phyloP scores from a whole-genome alignment of 2,329 filamentous ascomycete species.

The Exophiala phaeomuriformis region DNA sequence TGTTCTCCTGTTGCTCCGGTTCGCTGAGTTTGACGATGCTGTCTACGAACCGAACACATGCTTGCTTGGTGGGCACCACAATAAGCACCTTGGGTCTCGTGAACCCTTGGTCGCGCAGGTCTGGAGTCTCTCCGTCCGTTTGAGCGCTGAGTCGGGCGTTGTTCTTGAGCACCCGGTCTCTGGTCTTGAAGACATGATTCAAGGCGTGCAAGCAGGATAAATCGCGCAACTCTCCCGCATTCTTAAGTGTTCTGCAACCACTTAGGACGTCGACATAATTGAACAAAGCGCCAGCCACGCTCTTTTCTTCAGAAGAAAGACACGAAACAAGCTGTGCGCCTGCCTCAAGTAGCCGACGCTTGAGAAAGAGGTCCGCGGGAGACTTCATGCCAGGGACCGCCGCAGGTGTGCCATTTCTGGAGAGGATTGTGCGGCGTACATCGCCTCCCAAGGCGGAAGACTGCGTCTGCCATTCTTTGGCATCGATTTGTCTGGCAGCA shows the following conservation, averaged over 20 bases:
- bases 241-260: conserved; percentile 61
- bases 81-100: conserved; percentile 90
- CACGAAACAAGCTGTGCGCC: conserved; percentile 43
- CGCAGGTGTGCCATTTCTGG: background rate
- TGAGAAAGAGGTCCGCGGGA: conserved; percentile 45
- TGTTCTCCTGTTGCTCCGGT: conserved; percentile 90
- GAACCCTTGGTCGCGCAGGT: conserved; percentile 88
- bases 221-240: conserved; percentile 61
- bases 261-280: conserved; percentile 75
- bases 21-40: conserved; percentile 67
- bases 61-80: conserved; percentile 78
- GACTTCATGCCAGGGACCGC: background rate
- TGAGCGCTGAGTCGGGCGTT: conserved; percentile 69
- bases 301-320: conserved; percentile 57
- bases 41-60: conserved; percentile 71
- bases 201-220: conserved; percentile 74
- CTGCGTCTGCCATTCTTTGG: conserved; percentile 42
- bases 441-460: conserved; percentile 34
- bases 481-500: conserved; percentile 43
- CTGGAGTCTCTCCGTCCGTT: conserved; percentile 54
- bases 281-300: conserved; percentile 65
- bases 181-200: conserved; percentile 89
- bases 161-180: conserved; percentile 87
- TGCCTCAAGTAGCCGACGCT: conserved; percentile 58
- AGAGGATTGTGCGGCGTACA: conserved; percentile 12